Conservation (phyloP, 75 land plant species). For the Azolla pinnata region DNA sequence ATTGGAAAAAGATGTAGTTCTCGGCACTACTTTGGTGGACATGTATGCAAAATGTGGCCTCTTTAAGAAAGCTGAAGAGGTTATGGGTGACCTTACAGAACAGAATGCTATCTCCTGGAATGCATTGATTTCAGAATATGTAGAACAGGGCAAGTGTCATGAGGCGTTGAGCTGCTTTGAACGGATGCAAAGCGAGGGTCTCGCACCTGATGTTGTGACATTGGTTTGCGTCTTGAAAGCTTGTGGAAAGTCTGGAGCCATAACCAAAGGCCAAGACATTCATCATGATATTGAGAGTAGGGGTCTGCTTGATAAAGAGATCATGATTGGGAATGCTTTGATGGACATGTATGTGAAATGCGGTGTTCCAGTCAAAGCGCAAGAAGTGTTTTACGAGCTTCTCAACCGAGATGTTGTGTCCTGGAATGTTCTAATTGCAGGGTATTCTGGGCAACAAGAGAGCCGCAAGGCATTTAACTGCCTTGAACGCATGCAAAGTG, state of each 20-base stretch:
- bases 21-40: constrained; percentile 9
- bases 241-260: constrained; percentile 42
- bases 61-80: constrained; percentile 36
- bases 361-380: constrained; percentile 1
- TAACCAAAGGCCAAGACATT: constrained; percentile 29
- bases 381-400: not conserved
- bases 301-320: constrained; percentile 1
- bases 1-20: not conserved
- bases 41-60: constrained; percentile 9
- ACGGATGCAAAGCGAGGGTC: constrained; percentile 27
- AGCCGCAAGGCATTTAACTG: not conserved
- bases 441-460: not conserved
- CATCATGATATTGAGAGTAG: not conserved
- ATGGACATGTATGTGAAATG: constrained; percentile 3
- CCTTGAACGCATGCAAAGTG: not conserved
- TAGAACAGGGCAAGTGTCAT: constrained; percentile 38
- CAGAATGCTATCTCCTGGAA: constrained; percentile 67
- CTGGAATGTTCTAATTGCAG: constrained; percentile 8
- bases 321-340: not conserved
- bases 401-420: not conserved
- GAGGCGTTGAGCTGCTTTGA: constrained; percentile 48
- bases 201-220: constrained; percentile 42
- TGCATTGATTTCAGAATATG: constrained; percentile 66
- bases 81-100: constrained; percentile 37
- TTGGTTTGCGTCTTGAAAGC: constrained; percentile 46